Evolutionary conservation across 139 green algal genomes (phyloP).

Genomic region (Limnomonas spitsbergensis): DNA sequence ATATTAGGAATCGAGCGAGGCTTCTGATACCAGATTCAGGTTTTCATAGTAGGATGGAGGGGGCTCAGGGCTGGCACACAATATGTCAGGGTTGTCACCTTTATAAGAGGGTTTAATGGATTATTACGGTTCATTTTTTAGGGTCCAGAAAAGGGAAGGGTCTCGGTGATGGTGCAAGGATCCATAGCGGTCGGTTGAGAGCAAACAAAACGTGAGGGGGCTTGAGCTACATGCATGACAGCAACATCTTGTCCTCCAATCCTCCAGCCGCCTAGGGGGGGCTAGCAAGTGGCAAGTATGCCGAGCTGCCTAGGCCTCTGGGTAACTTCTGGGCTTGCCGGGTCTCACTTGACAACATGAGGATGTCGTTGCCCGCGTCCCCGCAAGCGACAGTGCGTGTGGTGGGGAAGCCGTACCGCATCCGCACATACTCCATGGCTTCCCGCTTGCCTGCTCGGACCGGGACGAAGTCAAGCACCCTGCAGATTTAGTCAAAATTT

Average conservation of each 20-base stretch:
- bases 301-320: neutral
- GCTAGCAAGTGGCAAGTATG: neutral
- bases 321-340: no score
- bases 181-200: no score
- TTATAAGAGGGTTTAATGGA: no score
- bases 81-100: no score
- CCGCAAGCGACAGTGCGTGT: conserved; percentile 74
- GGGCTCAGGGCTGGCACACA: no score
- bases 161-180: no score
- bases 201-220: neutral
- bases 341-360: conserved; percentile 78
- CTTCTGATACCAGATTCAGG: neutral
- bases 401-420: conserved; percentile 57
- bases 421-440: conserved; percentile 75
- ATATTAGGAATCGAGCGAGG: neutral
- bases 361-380: conserved; percentile 88
- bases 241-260: neutral
- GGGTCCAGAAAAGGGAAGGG: no score
- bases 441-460: conserved; percentile 69
- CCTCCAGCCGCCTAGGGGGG: no score
- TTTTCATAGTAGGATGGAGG: no score
- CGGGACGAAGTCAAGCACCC: conserved; percentile 34
- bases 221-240: neutral
- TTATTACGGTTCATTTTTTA: no score
- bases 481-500: neutral